Conservation (phyloP, 371 early-diverging fungal genomes). For the Apophysomyces sp. region DNA sequence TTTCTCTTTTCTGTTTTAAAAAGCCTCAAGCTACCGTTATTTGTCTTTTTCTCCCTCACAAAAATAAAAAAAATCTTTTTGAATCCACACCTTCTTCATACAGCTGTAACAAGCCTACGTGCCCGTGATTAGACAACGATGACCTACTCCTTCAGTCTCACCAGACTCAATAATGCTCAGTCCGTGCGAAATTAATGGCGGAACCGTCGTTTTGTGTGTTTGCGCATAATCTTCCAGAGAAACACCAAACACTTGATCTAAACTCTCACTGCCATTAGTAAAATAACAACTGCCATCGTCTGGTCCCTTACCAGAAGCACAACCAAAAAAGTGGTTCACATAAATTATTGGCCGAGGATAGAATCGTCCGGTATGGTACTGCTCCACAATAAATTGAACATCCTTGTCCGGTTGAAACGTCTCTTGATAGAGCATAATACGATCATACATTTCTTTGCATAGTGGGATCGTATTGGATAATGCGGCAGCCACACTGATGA, state of each 20-base stretch:
- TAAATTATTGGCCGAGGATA: conserved; percentile 68
- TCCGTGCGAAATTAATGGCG: conserved; percentile 59
- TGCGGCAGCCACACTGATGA: conserved; percentile 65
- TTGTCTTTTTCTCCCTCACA: not conserved
- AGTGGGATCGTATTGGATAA: conserved; percentile 59
- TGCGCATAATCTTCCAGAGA: conserved; percentile 64
- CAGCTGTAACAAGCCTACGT: not conserved
- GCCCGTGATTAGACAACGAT: too few relatives aligned
- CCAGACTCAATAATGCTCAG: conserved; percentile 39
- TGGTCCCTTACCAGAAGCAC: conserved; percentile 53
- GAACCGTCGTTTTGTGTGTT: conserved; percentile 54
- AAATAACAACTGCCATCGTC: too few relatives aligned
- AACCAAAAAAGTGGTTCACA: conserved; percentile 55
- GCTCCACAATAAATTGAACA: conserved; percentile 67
- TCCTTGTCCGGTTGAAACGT: conserved; percentile 68
- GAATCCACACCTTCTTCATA: not conserved
- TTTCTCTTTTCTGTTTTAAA: conserved; percentile 25
- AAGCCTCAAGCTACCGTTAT: not conserved
- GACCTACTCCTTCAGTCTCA: conserved; percentile 13
- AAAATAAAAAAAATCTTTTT: not conserved
- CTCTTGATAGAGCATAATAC: conserved; percentile 66
- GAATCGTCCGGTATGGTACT: conserved; percentile 67
- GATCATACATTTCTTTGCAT: conserved; percentile 57
- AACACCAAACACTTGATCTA: conserved; percentile 76
- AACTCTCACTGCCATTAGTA: too few relatives aligned